phyloP scores from a whole-genome alignment of 1,284 basidiomycete species.

The Xanthoconium separans region DNA sequence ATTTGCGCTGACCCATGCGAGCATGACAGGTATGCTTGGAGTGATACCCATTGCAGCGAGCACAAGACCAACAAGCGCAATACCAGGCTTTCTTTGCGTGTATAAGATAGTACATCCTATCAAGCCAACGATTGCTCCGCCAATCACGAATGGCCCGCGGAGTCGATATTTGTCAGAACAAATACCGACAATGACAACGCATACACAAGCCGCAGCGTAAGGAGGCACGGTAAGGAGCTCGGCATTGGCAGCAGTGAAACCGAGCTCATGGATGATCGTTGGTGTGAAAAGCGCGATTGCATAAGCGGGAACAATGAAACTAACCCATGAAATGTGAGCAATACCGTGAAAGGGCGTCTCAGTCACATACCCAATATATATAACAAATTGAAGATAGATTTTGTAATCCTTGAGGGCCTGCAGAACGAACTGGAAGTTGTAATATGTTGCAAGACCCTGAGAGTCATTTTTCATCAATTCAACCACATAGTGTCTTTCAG shows the following conservation, averaged over 20 bases:
- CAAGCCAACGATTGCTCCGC: constrained; percentile 35
- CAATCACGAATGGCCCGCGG: constrained; percentile 44
- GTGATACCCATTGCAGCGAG: constrained; percentile 52
- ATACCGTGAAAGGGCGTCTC: neutral
- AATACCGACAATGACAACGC: constrained; percentile 39
- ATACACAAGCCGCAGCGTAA: constrained; percentile 40
- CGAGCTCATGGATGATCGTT: constrained; percentile 51
- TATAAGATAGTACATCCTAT: constrained; percentile 46
- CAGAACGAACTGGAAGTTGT: constrained; percentile 36
- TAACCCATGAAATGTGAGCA: constrained; percentile 11
- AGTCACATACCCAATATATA: constrained; percentile 40
- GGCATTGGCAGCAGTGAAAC: constrained; percentile 52
- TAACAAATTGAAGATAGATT: constrained; percentile 40
- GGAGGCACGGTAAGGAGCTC: constrained; percentile 56
- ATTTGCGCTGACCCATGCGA: constrained; percentile 56
- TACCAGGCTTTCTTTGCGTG: constrained; percentile 33
- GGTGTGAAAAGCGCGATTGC: constrained; percentile 56
- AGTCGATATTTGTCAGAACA: constrained; percentile 41
- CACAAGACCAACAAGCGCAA: constrained; percentile 51
- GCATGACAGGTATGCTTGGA: constrained; percentile 46
- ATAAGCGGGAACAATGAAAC: constrained; percentile 49
- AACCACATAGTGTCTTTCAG: constrained; percentile 34
- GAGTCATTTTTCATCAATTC: constrained; percentile 39
- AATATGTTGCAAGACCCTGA: constrained; percentile 32
- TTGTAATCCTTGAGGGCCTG: constrained; percentile 44